phyloP scores from a whole-genome alignment of 108 stramenopile genomes.

The Bacterosira constricta region DNA sequence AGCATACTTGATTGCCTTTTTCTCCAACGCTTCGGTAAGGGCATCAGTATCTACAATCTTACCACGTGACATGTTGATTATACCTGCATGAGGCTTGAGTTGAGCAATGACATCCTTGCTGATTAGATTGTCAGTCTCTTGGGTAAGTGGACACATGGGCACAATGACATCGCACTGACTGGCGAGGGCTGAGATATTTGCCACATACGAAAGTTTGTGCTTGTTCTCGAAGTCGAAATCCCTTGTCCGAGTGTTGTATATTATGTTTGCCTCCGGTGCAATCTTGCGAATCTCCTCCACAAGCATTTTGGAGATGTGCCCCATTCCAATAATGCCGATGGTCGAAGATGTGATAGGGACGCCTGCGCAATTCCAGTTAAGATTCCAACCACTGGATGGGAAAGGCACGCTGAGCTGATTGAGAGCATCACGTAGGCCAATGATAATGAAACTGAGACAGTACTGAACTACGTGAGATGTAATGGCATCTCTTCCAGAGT shows the following conservation, averaged over 20 bases:
- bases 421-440: conserved; percentile 61
- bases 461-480: conserved; percentile 59
- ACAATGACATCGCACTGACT: conserved; percentile 53
- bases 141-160: conserved; percentile 54
- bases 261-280: conserved; percentile 44
- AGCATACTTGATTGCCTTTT: conserved; percentile 48
- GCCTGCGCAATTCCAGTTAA: conserved; percentile 68
- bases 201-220: conserved; percentile 20
- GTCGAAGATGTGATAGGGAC: conserved; percentile 42
- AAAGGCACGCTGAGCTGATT: conserved; percentile 64
- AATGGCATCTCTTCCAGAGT: conserved; percentile 58
- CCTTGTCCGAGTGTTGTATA: conserved; percentile 49
- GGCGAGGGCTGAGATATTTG: conserved; percentile 13
- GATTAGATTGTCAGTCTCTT: conserved; percentile 49
- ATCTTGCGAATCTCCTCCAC: conserved; percentile 50
- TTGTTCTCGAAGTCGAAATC: conserved; percentile 39
- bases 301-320: conserved; percentile 51
- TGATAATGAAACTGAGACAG: conserved; percentile 47
- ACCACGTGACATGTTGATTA: conserved; percentile 70
- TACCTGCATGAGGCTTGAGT: conserved; percentile 28
- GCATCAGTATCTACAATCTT: conserved; percentile 63
- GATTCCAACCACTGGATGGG: conserved; percentile 56
- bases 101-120: conserved; percentile 27
- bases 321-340: conserved; percentile 65
- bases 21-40: conserved; percentile 46